phyloP scores from a whole-genome alignment of 805 yeast species.

The Debaryomyces maramus region DNA sequence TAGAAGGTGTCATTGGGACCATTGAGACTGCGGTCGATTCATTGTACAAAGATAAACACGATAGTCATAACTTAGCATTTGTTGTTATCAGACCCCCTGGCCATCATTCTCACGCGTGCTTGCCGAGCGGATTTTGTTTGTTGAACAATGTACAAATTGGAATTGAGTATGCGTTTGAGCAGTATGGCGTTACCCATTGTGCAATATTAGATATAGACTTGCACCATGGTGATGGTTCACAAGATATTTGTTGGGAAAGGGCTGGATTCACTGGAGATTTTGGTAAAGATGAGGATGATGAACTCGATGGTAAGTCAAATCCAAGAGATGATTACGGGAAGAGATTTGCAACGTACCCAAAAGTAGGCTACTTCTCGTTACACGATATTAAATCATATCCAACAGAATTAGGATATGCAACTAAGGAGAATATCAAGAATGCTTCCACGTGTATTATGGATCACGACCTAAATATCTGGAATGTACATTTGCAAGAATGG shows the following conservation, averaged over 20 bases:
- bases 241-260: conserved; percentile 80
- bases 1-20: conserved; percentile 77
- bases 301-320: conserved; percentile 27
- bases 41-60: conserved; percentile 19
- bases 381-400: conserved; percentile 89
- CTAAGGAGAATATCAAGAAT: conserved; percentile 65
- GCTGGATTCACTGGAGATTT: conserved; percentile 56
- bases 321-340: conserved; percentile 51
- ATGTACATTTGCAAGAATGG: conserved; percentile 74
- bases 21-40: conserved; percentile 69
- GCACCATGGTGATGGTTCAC: conserved; percentile 90
- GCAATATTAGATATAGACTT: conserved; percentile 80
- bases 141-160: conserved; percentile 81
- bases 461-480: conserved; percentile 80
- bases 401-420: conserved; percentile 75
- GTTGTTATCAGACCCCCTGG: conserved; percentile 81
- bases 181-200: conserved; percentile 71
- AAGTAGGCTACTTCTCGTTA: conserved; percentile 77
- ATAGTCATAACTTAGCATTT: conserved; percentile 49
- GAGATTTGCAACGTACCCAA: conserved; percentile 47
- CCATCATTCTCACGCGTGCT: conserved; percentile 79
- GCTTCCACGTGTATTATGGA: conserved; percentile 80
- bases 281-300: conserved; percentile 50
- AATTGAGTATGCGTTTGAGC: conserved; percentile 68
- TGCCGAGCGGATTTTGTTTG: conserved; percentile 84